These are phyloP conservation scores for Starmerella tilneyi DNA, from an alignment of 805 yeast species.

Conservation along the genomic window DNA sequence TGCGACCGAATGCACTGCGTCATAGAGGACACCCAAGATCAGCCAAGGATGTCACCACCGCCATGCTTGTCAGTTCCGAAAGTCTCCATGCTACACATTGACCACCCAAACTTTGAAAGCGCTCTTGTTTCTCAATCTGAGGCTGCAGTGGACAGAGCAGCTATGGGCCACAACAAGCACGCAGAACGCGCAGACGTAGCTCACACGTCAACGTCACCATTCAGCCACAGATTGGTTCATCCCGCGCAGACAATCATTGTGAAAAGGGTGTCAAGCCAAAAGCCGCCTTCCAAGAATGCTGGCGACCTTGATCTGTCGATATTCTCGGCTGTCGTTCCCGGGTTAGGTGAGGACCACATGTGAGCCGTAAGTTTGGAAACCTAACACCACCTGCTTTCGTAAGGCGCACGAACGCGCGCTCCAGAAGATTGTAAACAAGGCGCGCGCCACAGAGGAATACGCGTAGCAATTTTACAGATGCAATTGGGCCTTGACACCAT, in stretches of 20 bases:
- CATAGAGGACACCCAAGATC: background rate
- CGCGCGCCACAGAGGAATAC: too few relatives aligned
- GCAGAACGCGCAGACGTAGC: background rate
- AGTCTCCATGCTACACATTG: background rate
- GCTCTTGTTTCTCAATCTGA: background rate
- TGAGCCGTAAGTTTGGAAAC: too few relatives aligned
- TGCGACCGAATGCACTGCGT: background rate
- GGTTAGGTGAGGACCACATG: background rate
- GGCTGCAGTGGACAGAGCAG: background rate
- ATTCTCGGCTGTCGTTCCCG: background rate
- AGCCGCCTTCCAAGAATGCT: background rate
- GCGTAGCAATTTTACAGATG: background rate
- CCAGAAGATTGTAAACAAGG: too few relatives aligned
- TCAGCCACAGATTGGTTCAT: background rate
- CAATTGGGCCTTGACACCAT: background rate
- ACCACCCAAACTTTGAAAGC: background rate
- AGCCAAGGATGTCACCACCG: background rate
- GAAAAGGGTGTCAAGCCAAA: background rate
- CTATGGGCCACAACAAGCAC: background rate
- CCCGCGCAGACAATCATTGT: background rate
- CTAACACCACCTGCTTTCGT: too few relatives aligned
- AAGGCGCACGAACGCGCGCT: too few relatives aligned
- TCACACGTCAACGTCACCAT: conserved; percentile 1
- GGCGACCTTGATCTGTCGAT: background rate
- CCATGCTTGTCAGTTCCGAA: background rate